Base-by-base conservation (phyloP, 2,329 filamentous ascomycete genomes). In the Beauveria australis region DNA sequence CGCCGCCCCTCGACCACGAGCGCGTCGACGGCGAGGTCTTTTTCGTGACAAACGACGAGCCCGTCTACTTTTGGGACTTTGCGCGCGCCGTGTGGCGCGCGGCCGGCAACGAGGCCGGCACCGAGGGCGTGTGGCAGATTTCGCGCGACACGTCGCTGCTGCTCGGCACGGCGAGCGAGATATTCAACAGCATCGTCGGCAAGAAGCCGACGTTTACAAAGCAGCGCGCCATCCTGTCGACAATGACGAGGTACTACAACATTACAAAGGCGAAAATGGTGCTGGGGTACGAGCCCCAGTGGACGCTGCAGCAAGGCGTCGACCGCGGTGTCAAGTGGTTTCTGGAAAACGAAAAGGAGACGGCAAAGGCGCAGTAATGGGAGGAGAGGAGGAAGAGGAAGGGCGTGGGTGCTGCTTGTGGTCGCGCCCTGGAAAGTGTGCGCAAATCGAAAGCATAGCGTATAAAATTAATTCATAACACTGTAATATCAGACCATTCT, bases 31-130 rank as follows among this genome's bases (percentile, higher is more conserved):
- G 93, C 62, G 87, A 97, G 73, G 87, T 87, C 55, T 93, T 97
- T 78, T 86, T 96, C 76, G 84, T 97, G 69, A 94, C 91, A 61
- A 97, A 97, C 73, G 90, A 92, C 74, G 80, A 85, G 66, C 93
- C 93, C 5, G 80, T 95, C 22, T 93, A 93, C 72, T 95, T 96
- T 74, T 95, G 94, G 86, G 91, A 96, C 74, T 89, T 95, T 71
- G 85, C 89, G 62, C 82, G 90, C 46, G 85, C 86, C 44, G 81
- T 96, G 52, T 97, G 91, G 91, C 76, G 76, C 64, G 80, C 79
- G 47, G 82, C 82, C 12, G 85, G 85, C 41, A 78, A 73, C 61
- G 71, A 75, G 8, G 74, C 75, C 61, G 83, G 82, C 22, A 80
- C 77, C 5, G 77, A 79, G 54, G 75, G 79, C 65, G 81, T 83